These are phyloP conservation scores for Umbellularia californica DNA, from an alignment of 164 flowering plant species.

Conservation along the genomic window DNA sequence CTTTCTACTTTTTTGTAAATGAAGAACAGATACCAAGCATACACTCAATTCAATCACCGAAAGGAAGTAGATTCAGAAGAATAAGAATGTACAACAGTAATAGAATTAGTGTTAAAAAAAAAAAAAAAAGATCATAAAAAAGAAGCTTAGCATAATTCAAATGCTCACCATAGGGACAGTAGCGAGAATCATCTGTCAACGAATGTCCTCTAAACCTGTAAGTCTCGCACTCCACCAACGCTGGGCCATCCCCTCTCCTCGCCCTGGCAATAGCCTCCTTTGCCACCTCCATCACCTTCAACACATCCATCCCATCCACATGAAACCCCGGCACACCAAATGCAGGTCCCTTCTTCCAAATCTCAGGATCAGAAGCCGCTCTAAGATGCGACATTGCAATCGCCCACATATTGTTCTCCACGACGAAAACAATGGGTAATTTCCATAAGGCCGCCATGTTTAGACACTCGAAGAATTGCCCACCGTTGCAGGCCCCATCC, in stretches of 20 bases:
- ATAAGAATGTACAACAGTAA: not conserved
- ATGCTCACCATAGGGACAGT: constrained; percentile 81
- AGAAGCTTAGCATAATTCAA: not conserved
- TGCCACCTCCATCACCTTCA: constrained; percentile 93
- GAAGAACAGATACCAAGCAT: not conserved
- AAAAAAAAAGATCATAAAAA: not conserved
- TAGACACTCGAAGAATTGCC: constrained; percentile 32
- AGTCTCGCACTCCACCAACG: constrained; percentile 91
- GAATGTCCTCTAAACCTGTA: constrained; percentile 95
- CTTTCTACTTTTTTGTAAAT: not conserved
- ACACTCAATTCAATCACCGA: not conserved
- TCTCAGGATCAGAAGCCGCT: too few species aligned
- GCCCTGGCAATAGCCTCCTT: constrained; percentile 82
- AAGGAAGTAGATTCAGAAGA: not conserved
- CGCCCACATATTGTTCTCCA: too few species aligned
- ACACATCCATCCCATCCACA: constrained; percentile 92
- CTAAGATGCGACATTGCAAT: too few species aligned
- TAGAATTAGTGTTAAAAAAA: not conserved
- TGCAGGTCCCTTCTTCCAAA: too few species aligned
- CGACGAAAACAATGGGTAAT: too few species aligned
- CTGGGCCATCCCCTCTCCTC: constrained; percentile 94
- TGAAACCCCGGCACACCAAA: constrained; percentile 38
- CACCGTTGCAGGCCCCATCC: constrained; percentile 84
- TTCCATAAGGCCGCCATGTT: too few species aligned
- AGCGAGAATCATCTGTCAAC: constrained; percentile 96